Evolutionary conservation across 495 filamentous ascomycete genomes (phyloP), one percentile per base, ranked within the genome.

Genomic region (Stereocaulon alpinum): DNA sequence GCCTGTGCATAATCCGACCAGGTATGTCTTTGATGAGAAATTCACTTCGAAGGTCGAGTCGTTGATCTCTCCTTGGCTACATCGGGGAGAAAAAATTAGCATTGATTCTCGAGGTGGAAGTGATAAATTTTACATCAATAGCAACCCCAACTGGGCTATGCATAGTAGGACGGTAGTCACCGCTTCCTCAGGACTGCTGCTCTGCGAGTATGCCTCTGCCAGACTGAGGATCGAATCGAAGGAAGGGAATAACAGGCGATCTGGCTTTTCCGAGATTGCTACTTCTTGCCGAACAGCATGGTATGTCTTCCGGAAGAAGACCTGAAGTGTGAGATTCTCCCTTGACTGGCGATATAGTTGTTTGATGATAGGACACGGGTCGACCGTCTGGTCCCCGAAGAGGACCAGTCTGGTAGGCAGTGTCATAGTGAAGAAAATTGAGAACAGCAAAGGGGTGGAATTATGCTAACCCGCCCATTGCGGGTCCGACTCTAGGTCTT

Each of bases 1-100:
- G 18, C 63, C 63, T 7, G 55, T 52, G 40, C 60, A 62, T n/a
- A 64, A 43, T 11, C 63, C 59, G 18, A 59, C 48, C 34, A 64
- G 24, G 17, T 51, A 56, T 10, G 30, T 59, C 0, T 14, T 30
- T 11, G 45, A 56, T 18, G 10, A 52, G 4, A 37, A 27, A 15
- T 11, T 42, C 6, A n/a, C 30, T 14, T 50, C 24, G 5, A 51
- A 22, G 15, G 17, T 15, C 32, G 24, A 27, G 43, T 50, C 37
- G 32, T 56, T 17, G 14, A 37, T 41, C 4, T 58, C 20, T 9
- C 37, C 20, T 12, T 40, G 44, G 17, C 59, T 50, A 22, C 20
- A 40, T 10, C 11, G 9, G 20, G 20, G n/a, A 14, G 12, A 18
- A 12, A 18, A 0, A 7, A 44, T 61, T 18, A 61, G 53, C 32